A percentile compares a stretch with the other conserved stretches of the same genome.
phyloP scores from a whole-genome alignment of 2,329 filamentous ascomycete genomes.

The Dactylellina haptotyla region DNA sequence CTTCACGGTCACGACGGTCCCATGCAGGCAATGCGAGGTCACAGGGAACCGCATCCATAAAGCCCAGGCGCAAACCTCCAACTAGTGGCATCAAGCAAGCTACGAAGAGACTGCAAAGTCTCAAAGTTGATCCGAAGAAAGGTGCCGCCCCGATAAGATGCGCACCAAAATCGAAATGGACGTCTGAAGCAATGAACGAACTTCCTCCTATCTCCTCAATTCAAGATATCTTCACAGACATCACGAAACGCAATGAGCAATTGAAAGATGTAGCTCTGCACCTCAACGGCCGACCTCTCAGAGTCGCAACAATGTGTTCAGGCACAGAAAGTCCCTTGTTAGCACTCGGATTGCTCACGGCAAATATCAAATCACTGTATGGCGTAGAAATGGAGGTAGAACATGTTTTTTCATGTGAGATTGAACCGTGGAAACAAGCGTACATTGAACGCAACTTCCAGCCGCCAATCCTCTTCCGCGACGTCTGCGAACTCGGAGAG shows the following conservation, averaged over 20 bases:
- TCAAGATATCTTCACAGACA: conserved; percentile 65
- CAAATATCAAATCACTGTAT: conserved; percentile 62
- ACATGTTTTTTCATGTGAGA: conserved; percentile 73
- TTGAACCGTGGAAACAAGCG: conserved; percentile 72
- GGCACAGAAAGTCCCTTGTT: conserved; percentile 80
- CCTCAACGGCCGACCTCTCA: conserved; percentile 62
- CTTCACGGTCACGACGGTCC: background rate
- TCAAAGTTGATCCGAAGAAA: conserved; percentile 12
- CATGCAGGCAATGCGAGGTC: background rate
- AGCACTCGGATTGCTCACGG: conserved; percentile 69
- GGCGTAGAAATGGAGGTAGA: conserved; percentile 63
- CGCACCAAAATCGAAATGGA: conserved; percentile 23
- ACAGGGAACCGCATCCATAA: background rate
- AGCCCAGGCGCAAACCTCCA: background rate
- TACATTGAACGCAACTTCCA: conserved; percentile 72
- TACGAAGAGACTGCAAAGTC: conserved; percentile 1
- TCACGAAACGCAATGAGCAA: conserved; percentile 61
- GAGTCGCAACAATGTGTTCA: conserved; percentile 78
- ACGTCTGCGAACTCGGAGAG: conserved; percentile 69
- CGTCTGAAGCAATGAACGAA: conserved; percentile 35
- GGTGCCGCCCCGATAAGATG: conserved; percentile 9
- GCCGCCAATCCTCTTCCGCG: conserved; percentile 68
- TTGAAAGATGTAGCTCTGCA: conserved; percentile 60
- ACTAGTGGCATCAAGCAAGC: conserved; percentile 3
- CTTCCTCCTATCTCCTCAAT: conserved; percentile 65